Conservation (phyloP, 2,329 filamentous ascomycete species). For the Fusarium sp. region DNA sequence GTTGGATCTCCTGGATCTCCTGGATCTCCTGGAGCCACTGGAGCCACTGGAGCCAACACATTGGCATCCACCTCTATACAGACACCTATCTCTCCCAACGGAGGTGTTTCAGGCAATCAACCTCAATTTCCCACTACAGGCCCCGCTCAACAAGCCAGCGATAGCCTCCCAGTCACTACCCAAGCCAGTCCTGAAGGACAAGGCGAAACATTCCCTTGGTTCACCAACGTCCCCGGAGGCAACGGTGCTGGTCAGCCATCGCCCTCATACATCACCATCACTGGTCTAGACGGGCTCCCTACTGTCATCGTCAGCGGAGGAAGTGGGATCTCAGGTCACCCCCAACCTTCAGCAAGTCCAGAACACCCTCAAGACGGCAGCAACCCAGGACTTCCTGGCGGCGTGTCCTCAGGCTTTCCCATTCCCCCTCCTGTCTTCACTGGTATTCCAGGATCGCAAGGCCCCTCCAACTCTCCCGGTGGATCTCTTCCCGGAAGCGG, state of each 20-base stretch:
- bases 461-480: constrained; percentile 22
- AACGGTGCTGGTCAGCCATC: constrained; percentile 20
- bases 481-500: constrained; percentile 15
- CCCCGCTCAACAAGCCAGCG: constrained; percentile 36
- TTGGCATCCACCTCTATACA: constrained; percentile 32
- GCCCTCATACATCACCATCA: constrained; percentile 40
- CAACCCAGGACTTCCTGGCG: constrained; percentile 32
- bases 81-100: constrained; percentile 23
- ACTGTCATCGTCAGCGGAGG: constrained; percentile 43
- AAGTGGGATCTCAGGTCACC: constrained; percentile 19
- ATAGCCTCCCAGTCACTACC: constrained; percentile 37
- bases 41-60: constrained; percentile 26
- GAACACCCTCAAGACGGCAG: constrained; percentile 22
- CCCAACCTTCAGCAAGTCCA: constrained; percentile 23
- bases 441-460: constrained; percentile 20
- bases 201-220: constrained; percentile 27
- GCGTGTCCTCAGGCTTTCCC: constrained; percentile 25
- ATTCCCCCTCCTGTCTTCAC: constrained; percentile 29
- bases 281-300: constrained; percentile 45
- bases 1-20: constrained; percentile 17
- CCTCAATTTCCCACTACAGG: constrained; percentile 22
- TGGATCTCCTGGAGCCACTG: constrained; percentile 23
- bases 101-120: constrained; percentile 20
- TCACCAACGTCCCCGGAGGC: constrained; percentile 26
- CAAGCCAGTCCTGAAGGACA: constrained; percentile 31